phyloP scores from a whole-genome alignment of 2,329 filamentous ascomycete species.

The Colletotrichum gigasporum region DNA sequence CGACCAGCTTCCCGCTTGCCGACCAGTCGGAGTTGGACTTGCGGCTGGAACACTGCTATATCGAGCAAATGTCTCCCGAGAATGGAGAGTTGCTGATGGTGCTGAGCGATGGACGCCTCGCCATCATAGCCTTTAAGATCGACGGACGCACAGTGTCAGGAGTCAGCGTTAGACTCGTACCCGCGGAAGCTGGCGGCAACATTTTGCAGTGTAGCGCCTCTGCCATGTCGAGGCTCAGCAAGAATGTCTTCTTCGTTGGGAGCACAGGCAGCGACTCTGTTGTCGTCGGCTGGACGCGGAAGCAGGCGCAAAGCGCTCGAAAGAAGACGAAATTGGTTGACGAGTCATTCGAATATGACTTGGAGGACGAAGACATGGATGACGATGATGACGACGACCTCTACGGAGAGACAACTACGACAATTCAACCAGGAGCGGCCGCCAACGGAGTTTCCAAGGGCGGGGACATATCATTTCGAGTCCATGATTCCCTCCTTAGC shows the following conservation, averaged over 20 bases:
- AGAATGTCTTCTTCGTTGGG: constrained; percentile 81
- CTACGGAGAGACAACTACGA: constrained; percentile 57
- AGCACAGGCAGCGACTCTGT: constrained; percentile 85
- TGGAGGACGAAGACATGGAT: constrained; percentile 66
- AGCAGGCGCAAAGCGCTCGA: constrained; percentile 67
- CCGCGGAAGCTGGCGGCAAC: constrained; percentile 68
- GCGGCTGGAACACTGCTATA: constrained; percentile 80
- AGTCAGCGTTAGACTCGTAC: constrained; percentile 75
- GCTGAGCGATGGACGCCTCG: constrained; percentile 77
- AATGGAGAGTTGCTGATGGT: constrained; percentile 87
- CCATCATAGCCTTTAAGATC: constrained; percentile 82
- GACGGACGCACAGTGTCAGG: constrained; percentile 93
- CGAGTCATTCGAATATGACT: constrained; percentile 60
- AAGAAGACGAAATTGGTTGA: constrained; percentile 70
- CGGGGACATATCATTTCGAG: constrained; percentile 75
- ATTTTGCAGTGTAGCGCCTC: constrained; percentile 71
- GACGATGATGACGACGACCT: constrained; percentile 70
- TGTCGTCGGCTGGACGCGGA: constrained; percentile 81
- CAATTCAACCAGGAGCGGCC: constrained; percentile 43
- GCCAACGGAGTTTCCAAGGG: constrained; percentile 55
- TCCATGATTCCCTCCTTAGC: constrained; percentile 81
- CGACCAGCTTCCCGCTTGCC: constrained; percentile 83
- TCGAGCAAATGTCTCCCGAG: constrained; percentile 80
- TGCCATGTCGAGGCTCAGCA: constrained; percentile 74
- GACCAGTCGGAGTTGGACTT: constrained; percentile 87